Evolutionary conservation across 352 stramenopile genomes (phyloP).

Genomic region (Phytophthora hibernalis): DNA sequence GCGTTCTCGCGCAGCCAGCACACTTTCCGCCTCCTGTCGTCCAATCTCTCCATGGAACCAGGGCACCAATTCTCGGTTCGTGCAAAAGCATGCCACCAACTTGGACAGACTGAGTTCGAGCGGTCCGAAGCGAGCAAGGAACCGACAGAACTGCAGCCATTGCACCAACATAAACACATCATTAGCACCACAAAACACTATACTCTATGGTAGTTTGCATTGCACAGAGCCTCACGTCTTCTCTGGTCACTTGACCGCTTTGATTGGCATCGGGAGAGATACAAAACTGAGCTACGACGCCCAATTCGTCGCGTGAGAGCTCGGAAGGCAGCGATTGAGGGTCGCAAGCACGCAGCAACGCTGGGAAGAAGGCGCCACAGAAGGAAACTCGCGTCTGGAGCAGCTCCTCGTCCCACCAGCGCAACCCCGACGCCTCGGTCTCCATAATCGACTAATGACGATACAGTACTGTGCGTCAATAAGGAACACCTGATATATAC

Average conservation of each 20-base stretch:
- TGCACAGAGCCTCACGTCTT: conserved; percentile 41
- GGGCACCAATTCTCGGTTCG: conserved; percentile 62
- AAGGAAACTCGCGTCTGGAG: conserved; percentile 40
- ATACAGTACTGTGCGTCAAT: too few species aligned
- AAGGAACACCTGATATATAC: too few species aligned
- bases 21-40: conserved; percentile 52
- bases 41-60: conserved; percentile 81
- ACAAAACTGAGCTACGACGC: conserved; percentile 62
- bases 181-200: conserved; percentile 1
- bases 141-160: conserved; percentile 57
- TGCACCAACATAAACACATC: conserved; percentile 6
- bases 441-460: too few species aligned
- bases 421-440: conserved; percentile 21
- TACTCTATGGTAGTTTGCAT: conserved; percentile 1
- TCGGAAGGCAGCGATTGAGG: conserved; percentile 38
- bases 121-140: conserved; percentile 77
- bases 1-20: conserved; percentile 35
- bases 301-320: conserved; percentile 68
- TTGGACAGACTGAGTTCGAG: conserved; percentile 64
- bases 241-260: conserved; percentile 50
- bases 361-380: conserved; percentile 55
- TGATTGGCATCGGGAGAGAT: conserved; percentile 51
- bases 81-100: conserved; percentile 66
- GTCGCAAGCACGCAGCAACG: conserved; percentile 53
- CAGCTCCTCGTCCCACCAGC: conserved; percentile 52